phyloP scores from a whole-genome alignment of 805 yeast genomes.

The Hanseniaspora opuntiae region DNA sequence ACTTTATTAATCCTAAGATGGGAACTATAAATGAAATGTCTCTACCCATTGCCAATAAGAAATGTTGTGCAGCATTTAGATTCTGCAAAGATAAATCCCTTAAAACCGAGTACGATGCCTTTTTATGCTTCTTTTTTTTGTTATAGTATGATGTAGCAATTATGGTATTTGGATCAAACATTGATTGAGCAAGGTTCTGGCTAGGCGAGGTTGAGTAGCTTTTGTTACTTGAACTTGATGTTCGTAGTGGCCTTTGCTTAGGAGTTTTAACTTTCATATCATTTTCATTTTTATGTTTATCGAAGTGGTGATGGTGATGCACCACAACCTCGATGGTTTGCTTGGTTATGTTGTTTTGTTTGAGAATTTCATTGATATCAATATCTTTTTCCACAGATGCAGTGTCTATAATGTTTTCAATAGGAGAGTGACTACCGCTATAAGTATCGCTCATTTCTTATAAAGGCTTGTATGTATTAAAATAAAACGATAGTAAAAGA shows the following conservation, averaged over 20 bases:
- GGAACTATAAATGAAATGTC: slow-evolving; percentile 64
- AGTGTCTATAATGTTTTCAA: background rate
- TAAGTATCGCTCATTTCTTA: background rate
- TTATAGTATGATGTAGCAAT: background rate
- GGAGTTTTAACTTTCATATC: slow-evolving; percentile 10
- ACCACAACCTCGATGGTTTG: slow-evolving; percentile 19
- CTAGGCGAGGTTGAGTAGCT: background rate
- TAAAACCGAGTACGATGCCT: slow-evolving; percentile 23
- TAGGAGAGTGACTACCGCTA: background rate
- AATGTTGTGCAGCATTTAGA: slow-evolving; percentile 62
- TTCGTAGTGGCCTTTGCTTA: slow-evolving; percentile 5
- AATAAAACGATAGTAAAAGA: no score
- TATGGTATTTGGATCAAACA: background rate
- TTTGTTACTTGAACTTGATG: background rate
- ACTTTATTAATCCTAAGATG: slow-evolving; percentile 37
- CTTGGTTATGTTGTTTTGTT: background rate
- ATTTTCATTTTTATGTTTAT: slow-evolving; percentile 15
- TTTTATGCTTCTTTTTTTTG: background rate
- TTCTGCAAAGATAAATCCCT: slow-evolving; percentile 58
- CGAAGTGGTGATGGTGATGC: slow-evolving; percentile 17
- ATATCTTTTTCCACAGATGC: background rate
- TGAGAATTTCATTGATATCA: background rate
- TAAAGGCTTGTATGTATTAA: no score
- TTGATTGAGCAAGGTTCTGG: slow-evolving; percentile 2
- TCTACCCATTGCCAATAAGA: slow-evolving; percentile 61